Percentiles rank a stretch among this genome's conserved stretches.
Evolutionary conservation across 441 rosid species (phyloP).

Genomic region (Mallotus repandus): DNA sequence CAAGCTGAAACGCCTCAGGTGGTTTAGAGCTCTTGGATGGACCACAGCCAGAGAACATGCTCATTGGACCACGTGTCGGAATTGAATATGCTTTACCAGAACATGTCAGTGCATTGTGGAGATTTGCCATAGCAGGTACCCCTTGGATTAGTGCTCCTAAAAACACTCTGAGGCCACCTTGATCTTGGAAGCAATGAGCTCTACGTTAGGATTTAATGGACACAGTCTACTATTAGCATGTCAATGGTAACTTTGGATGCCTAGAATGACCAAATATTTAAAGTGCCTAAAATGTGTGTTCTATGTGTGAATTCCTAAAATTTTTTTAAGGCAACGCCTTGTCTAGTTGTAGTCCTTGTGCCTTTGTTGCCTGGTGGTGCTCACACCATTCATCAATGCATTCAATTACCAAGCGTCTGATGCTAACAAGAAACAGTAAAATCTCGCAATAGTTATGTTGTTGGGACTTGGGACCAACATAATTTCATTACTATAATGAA

Average conservation of each 20-base stretch:
- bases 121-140: conserved; percentile 77
- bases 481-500: no score
- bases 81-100: conserved; percentile 82
- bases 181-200: conserved; percentile 12
- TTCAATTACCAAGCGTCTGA: no score
- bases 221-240: not conserved
- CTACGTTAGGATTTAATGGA: not conserved
- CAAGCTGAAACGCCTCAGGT: conserved; percentile 42
- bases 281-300: not conserved
- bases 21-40: conserved; percentile 84
- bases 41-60: conserved; percentile 62
- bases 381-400: no score
- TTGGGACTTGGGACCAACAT: no score
- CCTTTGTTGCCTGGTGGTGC: no score
- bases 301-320: no score
- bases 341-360: not conserved
- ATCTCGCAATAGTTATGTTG: no score
- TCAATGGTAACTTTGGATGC: not conserved
- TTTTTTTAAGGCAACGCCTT: not conserved
- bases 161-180: conserved; percentile 61
- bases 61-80: conserved; percentile 85
- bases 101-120: conserved; percentile 76
- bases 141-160: conserved; percentile 95
- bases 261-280: not conserved
- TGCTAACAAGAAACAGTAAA: no score